Conservation (phyloP, 352 stramenopile species). For the Phytophthora aleatoria region DNA sequence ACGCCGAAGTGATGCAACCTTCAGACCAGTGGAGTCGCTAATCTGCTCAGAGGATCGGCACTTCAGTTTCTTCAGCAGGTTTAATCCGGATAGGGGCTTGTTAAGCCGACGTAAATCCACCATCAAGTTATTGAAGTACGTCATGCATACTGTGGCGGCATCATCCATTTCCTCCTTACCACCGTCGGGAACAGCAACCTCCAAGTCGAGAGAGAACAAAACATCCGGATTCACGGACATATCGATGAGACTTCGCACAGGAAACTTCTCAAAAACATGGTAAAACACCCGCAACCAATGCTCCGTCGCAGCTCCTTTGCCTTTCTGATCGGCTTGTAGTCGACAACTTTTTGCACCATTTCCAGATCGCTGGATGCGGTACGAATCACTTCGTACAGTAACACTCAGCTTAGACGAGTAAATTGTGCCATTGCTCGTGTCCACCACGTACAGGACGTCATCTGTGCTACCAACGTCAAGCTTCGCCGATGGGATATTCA, state of each 20-base stretch:
- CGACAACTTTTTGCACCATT: background rate
- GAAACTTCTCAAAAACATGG: slow-evolving; percentile 71
- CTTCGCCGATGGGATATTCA: background rate
- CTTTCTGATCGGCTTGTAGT: background rate
- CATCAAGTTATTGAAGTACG: slow-evolving; percentile 53
- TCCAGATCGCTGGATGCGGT: background rate
- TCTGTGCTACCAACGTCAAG: slow-evolving; percentile 17
- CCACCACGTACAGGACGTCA: slow-evolving; percentile 33
- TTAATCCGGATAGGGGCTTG: slow-evolving; percentile 28
- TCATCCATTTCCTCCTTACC: background rate
- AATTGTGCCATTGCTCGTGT: background rate
- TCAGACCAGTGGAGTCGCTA: background rate
- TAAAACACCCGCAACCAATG: slow-evolving; percentile 47
- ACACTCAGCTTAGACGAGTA: background rate
- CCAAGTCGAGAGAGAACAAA: slow-evolving; percentile 17
- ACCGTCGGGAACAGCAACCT: slow-evolving; percentile 2
- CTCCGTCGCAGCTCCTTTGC: background rate
- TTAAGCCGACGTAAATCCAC: slow-evolving; percentile 44
- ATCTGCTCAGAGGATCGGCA: slow-evolving; percentile 12
- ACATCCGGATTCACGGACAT: slow-evolving; percentile 16
- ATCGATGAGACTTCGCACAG: slow-evolving; percentile 36
- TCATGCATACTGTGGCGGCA: background rate
- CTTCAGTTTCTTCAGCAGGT: slow-evolving; percentile 16
- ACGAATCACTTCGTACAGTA: background rate
- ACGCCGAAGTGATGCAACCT: background rate